phyloP scores from a whole-genome alignment of 1,139 yeast genomes.

The Pneumocystis oryctolagi region DNA sequence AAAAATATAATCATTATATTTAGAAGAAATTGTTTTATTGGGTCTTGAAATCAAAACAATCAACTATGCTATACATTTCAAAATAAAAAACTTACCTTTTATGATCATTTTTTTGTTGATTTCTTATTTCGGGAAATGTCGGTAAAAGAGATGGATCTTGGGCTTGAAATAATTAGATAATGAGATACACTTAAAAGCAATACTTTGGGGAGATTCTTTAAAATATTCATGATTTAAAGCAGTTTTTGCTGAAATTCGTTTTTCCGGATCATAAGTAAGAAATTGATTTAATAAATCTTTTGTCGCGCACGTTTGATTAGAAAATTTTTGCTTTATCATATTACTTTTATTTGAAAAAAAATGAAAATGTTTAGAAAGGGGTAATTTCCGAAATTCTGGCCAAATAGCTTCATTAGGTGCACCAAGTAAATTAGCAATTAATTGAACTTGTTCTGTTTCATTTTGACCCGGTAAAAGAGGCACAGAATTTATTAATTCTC shows the following conservation, averaged over 20 bases:
- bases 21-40: background rate
- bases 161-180: background rate
- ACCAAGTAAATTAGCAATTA: slow-evolving; percentile 14
- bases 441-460: background rate
- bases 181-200: background rate
- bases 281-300: slow-evolving; percentile 51
- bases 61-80: background rate
- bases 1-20: background rate
- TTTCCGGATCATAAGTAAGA: slow-evolving; percentile 64
- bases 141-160: slow-evolving; percentile 5
- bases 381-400: slow-evolving; percentile 17
- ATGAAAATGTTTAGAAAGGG: slow-evolving; percentile 13
- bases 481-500: slow-evolving; percentile 33
- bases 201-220: slow-evolving; percentile 56
- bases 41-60: background rate
- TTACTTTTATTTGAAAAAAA: background rate
- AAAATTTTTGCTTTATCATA: background rate
- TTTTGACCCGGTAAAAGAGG: background rate
- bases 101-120: background rate
- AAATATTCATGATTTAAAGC: slow-evolving; percentile 73
- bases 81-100: background rate
- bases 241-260: slow-evolving; percentile 64
- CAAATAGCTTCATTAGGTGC: slow-evolving; percentile 17
- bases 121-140: background rate
- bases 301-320: background rate